phyloP scores from a whole-genome alignment of 495 filamentous ascomycete species.

The Penicillium psychrofluorescens region DNA sequence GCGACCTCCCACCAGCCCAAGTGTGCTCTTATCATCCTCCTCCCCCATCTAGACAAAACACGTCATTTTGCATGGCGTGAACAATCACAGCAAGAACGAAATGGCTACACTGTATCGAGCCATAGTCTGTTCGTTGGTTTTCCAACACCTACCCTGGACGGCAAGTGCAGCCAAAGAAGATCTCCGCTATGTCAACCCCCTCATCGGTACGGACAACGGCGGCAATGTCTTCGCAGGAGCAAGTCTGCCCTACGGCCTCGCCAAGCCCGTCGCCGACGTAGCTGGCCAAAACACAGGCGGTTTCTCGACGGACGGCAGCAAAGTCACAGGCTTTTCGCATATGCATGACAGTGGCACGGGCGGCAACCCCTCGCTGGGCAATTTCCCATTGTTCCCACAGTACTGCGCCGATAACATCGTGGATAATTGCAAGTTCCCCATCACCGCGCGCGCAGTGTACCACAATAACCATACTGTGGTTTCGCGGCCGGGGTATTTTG shows the following conservation, averaged over 20 bases:
- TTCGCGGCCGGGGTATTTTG: slow-evolving; percentile 63
- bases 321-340: slow-evolving; percentile 54
- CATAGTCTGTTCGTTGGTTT: not conserved
- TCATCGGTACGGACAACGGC: slow-evolving; percentile 49
- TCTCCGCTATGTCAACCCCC: slow-evolving; percentile 37
- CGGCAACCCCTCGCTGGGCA: slow-evolving; percentile 59
- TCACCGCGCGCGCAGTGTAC: slow-evolving; percentile 34
- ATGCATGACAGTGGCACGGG: slow-evolving; percentile 67
- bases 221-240: slow-evolving; percentile 69
- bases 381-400: slow-evolving; percentile 65
- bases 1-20: too few species aligned
- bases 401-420: slow-evolving; percentile 53
- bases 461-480: slow-evolving; percentile 47
- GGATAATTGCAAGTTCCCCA: slow-evolving; percentile 54
- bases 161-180: slow-evolving; percentile 10
- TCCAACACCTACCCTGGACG: not conserved
- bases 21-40: too few species aligned
- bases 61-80: not conserved
- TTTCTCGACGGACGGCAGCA: slow-evolving; percentile 57
- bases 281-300: slow-evolving; percentile 62
- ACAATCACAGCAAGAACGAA: not conserved
- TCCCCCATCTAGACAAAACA: not conserved
- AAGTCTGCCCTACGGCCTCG: slow-evolving; percentile 66
- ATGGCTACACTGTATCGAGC: not conserved
- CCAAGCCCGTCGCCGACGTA: slow-evolving; percentile 68